Conservation (phyloP, 768 basidiomycete species). For the Podaxis carcinomalis region DNA sequence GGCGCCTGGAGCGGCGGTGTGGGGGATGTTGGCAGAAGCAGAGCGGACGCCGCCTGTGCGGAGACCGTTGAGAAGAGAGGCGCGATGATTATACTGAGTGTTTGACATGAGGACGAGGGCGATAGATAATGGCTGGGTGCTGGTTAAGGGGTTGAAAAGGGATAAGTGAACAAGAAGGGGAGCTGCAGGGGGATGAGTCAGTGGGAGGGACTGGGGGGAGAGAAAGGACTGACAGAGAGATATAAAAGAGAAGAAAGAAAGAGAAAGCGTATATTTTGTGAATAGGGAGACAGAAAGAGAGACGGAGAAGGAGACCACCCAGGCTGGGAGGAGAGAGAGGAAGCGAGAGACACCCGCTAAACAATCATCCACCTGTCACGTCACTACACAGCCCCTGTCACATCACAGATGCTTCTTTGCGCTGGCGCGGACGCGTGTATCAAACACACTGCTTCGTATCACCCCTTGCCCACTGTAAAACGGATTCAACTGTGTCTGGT, state of each 20-base stretch:
- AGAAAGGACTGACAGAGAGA: slow-evolving; percentile 17
- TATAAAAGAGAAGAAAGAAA: slow-evolving; percentile 17
- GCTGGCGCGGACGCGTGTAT: slow-evolving; percentile 75
- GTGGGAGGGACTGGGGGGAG: slow-evolving; percentile 16
- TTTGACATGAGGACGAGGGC: slow-evolving; percentile 36
- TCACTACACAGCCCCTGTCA: slow-evolving; percentile 22
- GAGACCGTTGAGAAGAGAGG: slow-evolving; percentile 83
- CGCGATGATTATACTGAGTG: slow-evolving; percentile 54
- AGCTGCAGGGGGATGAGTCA: slow-evolving; percentile 12
- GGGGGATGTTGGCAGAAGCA: slow-evolving; percentile 54
- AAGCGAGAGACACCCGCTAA: slow-evolving; percentile 25
- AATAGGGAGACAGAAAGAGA: slow-evolving; percentile 24
- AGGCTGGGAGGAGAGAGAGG: slow-evolving; percentile 28
- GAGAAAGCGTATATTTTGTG: slow-evolving; percentile 19
- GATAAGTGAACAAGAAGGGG: slow-evolving; percentile 33
- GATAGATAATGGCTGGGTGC: slow-evolving; percentile 27
- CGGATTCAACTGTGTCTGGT: slow-evolving; percentile 86
- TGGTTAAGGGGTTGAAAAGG: slow-evolving; percentile 19
- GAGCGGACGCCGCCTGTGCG: slow-evolving; percentile 89
- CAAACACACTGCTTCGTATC: slow-evolving; percentile 80
- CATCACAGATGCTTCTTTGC: slow-evolving; percentile 77
- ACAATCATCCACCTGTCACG: slow-evolving; percentile 1
- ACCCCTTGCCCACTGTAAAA: slow-evolving; percentile 88
- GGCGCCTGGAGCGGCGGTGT: slow-evolving; percentile 61
- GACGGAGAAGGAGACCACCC: slow-evolving; percentile 25